Evolutionary conservation across 345 rosid genomes (phyloP).

Genomic region (Gossypium arboreum): DNA sequence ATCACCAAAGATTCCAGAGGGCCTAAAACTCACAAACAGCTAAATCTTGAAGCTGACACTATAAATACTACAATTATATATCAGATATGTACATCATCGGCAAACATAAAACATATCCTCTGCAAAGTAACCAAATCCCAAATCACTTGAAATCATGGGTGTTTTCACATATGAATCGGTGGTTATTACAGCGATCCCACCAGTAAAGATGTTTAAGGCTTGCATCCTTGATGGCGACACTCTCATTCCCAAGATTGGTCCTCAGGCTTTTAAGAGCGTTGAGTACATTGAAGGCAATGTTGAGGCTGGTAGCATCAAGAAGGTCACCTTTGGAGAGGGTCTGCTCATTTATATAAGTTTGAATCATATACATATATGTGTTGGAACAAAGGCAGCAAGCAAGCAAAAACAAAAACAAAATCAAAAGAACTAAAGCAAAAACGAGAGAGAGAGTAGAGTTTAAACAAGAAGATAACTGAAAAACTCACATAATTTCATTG

Average conservation of each 20-base stretch:
- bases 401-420: too few relatives aligned
- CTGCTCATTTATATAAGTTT: not conserved
- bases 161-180: slow-evolving; percentile 14
- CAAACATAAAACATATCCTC: too few relatives aligned
- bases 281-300: slow-evolving; percentile 34
- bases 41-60: not conserved
- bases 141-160: not conserved
- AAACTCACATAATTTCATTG: too few relatives aligned
- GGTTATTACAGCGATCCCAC: not conserved
- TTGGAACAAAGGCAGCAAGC: too few relatives aligned
- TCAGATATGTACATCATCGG: too few relatives aligned
- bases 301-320: not conserved
- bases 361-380: too few relatives aligned
- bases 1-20: not conserved
- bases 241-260: slow-evolving; percentile 29
- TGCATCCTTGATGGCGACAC: slow-evolving; percentile 25
- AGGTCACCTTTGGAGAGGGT: slow-evolving; percentile 5
- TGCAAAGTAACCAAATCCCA: too few relatives aligned
- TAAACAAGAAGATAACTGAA: too few relatives aligned
- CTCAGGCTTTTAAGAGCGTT: slow-evolving; percentile 23
- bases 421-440: too few relatives aligned
- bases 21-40: too few relatives aligned
- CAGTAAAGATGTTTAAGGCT: slow-evolving; percentile 22
- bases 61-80: not conserved
- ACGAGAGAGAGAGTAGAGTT: too few relatives aligned